phyloP scores from a whole-genome alignment of 1,139 yeast genomes.

The Hansenula lynferdii region DNA sequence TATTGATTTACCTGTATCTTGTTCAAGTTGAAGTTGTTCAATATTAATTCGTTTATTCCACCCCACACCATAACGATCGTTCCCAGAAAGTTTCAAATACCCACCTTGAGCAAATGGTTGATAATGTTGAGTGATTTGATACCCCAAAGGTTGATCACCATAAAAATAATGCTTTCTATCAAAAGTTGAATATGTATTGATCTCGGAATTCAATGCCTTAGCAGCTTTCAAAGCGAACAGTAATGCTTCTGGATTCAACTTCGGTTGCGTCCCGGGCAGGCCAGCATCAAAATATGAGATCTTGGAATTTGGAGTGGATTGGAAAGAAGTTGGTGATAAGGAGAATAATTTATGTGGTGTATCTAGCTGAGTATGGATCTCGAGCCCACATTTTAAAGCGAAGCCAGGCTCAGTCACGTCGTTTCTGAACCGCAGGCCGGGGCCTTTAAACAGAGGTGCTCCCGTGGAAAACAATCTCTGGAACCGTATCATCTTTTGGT shows the following conservation, averaged over 20 bases:
- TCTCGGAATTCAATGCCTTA: slow-evolving; percentile 56
- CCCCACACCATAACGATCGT: slow-evolving; percentile 62
- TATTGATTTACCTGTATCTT: slow-evolving; percentile 85
- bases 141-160: slow-evolving; percentile 95
- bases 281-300: slow-evolving; percentile 82
- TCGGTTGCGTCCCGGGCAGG: slow-evolving; percentile 92
- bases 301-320: slow-evolving; percentile 57
- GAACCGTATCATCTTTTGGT: background rate
- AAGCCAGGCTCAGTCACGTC: background rate
- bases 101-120: slow-evolving; percentile 79
- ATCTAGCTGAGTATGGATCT: slow-evolving; percentile 85
- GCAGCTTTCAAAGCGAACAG: slow-evolving; percentile 70
- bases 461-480: background rate
- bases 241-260: slow-evolving; percentile 71
- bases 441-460: background rate
- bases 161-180: slow-evolving; percentile 96
- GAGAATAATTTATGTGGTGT: slow-evolving; percentile 78
- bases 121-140: slow-evolving; percentile 89
- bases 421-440: too few species aligned
- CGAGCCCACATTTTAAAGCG: slow-evolving; percentile 78
- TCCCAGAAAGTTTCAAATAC: slow-evolving; percentile 38
- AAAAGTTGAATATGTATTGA: slow-evolving; percentile 58
- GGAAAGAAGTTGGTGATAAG: slow-evolving; percentile 38
- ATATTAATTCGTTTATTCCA: slow-evolving; percentile 43
- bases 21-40: slow-evolving; percentile 83